Evolutionary conservation across 2,329 filamentous ascomycete genomes (phyloP).

Genomic region (Neodidymelliopsis sp.): DNA sequence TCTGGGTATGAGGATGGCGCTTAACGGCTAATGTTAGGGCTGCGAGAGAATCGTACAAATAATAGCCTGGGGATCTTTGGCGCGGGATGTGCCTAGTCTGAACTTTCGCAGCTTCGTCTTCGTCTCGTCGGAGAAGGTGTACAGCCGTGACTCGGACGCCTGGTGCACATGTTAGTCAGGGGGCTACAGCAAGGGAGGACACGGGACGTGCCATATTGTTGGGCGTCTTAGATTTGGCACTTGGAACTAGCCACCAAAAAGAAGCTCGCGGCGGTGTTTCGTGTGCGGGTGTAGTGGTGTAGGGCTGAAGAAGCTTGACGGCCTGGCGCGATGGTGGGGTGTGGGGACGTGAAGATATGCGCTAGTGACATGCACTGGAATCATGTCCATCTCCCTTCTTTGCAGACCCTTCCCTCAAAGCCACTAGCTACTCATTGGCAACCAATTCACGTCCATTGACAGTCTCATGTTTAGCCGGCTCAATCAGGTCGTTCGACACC

Average conservation of each 20-base stretch:
- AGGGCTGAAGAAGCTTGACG: slow-evolving; percentile 30
- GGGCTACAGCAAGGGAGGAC: not conserved
- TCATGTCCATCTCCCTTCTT: slow-evolving; percentile 12
- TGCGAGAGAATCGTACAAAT: slow-evolving; percentile 74
- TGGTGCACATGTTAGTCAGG: slow-evolving; percentile 29
- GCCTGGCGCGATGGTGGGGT: slow-evolving; percentile 20
- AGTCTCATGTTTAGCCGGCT: slow-evolving; percentile 73
- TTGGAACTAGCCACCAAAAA: not conserved
- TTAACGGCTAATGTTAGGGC: slow-evolving; percentile 8
- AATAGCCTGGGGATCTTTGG: slow-evolving; percentile 85
- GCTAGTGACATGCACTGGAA: slow-evolving; percentile 19
- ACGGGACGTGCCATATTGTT: slow-evolving; percentile 30
- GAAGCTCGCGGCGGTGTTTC: slow-evolving; percentile 8
- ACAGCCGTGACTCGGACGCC: slow-evolving; percentile 85
- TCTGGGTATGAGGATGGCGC: slow-evolving; percentile 1
- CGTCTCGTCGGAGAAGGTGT: slow-evolving; percentile 90
- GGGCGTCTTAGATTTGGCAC: not conserved
- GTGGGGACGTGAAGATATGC: slow-evolving; percentile 6
- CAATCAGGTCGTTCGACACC: slow-evolving; percentile 75
- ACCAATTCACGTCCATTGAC: not conserved
- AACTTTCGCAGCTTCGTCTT: slow-evolving; percentile 93
- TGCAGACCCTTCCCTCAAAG: slow-evolving; percentile 16
- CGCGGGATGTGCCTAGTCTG: slow-evolving; percentile 85
- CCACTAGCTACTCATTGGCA: not conserved
- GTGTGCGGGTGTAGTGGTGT: slow-evolving; percentile 12